Conservation (phyloP, 2,329 filamentous ascomycete genomes). For the Coniochaeta sp. region DNA sequence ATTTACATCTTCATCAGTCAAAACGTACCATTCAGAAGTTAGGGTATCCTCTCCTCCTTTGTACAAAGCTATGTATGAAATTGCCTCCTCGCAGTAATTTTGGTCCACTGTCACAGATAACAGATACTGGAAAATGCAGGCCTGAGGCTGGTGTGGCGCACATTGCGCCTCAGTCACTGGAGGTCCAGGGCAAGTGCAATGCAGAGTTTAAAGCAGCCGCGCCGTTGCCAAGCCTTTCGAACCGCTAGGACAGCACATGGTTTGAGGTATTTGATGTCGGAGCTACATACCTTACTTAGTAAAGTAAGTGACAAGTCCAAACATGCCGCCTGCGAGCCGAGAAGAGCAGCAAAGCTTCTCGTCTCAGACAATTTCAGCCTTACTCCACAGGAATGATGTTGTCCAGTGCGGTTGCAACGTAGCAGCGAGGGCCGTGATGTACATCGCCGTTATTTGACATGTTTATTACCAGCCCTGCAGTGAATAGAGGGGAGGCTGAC, state of each 20-base stretch:
- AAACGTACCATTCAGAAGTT: neutral
- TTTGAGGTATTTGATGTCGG: too few species aligned
- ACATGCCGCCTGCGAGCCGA: neutral
- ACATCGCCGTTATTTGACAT: too few species aligned
- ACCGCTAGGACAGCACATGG: neutral
- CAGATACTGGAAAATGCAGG: neutral
- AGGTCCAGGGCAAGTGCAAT: neutral
- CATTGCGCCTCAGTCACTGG: neutral
- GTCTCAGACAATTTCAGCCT: neutral
- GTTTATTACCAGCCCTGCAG: too few species aligned
- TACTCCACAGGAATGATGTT: too few species aligned
- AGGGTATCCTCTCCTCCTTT: neutral
- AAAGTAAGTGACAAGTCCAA: too few species aligned
- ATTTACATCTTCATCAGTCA: neutral
- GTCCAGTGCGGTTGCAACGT: neutral
- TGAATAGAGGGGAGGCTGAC: neutral
- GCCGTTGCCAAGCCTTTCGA: neutral
- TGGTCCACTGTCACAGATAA: neutral
- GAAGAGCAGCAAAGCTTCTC: constrained; percentile 1
- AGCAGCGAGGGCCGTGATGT: neutral
- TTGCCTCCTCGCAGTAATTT: too few species aligned
- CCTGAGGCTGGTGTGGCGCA: too few species aligned
- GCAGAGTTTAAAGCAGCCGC: neutral
- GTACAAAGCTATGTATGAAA: neutral
- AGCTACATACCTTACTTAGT: too few species aligned